A percentile compares a stretch with the other conserved stretches of the same genome.
Evolutionary conservation across 2,329 filamentous ascomycete genomes (phyloP).

Genomic region (Anthostomella pinea): DNA sequence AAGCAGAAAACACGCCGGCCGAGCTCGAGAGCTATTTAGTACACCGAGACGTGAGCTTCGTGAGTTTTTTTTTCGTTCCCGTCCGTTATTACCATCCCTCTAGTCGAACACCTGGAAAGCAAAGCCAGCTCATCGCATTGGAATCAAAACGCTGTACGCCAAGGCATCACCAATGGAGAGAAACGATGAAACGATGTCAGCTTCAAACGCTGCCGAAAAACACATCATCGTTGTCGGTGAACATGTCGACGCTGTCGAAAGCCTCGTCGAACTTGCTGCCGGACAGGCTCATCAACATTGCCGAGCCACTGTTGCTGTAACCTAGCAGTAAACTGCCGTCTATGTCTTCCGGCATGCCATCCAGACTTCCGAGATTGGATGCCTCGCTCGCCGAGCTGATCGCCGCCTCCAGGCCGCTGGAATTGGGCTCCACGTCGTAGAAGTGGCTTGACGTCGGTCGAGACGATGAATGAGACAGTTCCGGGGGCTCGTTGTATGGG

Average conservation of each 20-base stretch:
- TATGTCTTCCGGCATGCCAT: slow-evolving; percentile 30
- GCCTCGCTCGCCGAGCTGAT: slow-evolving; percentile 32
- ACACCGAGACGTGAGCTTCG: slow-evolving; percentile 9
- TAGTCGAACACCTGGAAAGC: background rate
- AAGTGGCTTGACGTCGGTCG: slow-evolving; percentile 46
- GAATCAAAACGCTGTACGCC: too few relatives aligned
- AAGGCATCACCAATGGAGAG: too few relatives aligned
- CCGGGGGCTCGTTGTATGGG: slow-evolving; percentile 57
- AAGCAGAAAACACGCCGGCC: too few relatives aligned
- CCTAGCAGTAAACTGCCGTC: slow-evolving; percentile 48
- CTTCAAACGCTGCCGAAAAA: slow-evolving; percentile 42
- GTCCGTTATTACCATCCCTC: background rate
- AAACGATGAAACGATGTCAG: background rate
- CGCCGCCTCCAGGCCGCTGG: slow-evolving; percentile 30
- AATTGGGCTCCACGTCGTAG: slow-evolving; percentile 45
- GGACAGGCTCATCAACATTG: slow-evolving; percentile 49
- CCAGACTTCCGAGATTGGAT: slow-evolving; percentile 27
- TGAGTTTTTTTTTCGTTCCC: background rate
- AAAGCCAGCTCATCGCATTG: background rate
- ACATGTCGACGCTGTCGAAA: slow-evolving; percentile 51
- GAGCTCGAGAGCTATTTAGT: too few relatives aligned
- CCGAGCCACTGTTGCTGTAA: slow-evolving; percentile 43
- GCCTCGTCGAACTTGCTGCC: slow-evolving; percentile 52
- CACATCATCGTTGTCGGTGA: slow-evolving; percentile 49
- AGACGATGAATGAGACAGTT: slow-evolving; percentile 59